Evolutionary conservation across 352 stramenopile species (phyloP).

Genomic region (Pythium grandisporangium): DNA sequence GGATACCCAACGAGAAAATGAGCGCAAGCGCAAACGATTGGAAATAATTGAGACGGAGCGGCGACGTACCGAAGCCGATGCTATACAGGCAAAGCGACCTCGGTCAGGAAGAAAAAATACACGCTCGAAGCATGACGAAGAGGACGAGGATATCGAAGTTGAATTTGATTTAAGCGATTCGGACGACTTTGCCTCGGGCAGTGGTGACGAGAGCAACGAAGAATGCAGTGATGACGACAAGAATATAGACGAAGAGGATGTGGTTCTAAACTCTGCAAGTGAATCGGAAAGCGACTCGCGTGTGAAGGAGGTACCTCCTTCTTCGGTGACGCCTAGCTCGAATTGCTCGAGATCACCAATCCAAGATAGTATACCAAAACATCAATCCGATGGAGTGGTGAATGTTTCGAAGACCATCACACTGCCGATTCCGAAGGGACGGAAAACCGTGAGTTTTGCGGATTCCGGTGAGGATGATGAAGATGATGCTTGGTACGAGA

Average conservation of each 20-base stretch:
- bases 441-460: too few relatives aligned
- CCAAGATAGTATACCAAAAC: too few relatives aligned
- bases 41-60: constrained; percentile 52
- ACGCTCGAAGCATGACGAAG: constrained; percentile 3
- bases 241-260: constrained; percentile 13
- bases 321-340: too few relatives aligned
- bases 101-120: constrained; percentile 13
- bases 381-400: too few relatives aligned
- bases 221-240: constrained; percentile 8
- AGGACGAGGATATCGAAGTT: constrained; percentile 22
- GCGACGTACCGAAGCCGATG: constrained; percentile 8
- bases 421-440: too few relatives aligned
- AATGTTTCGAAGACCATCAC: too few relatives aligned
- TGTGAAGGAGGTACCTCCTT: constrained; percentile 1
- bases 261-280: constrained; percentile 8
- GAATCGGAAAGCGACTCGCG: constrained; percentile 7
- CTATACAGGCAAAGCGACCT: constrained; percentile 3
- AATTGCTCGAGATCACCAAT: too few relatives aligned
- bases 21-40: constrained; percentile 62
- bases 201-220: constrained; percentile 20
- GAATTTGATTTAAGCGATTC: constrained; percentile 24
- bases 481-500: too few relatives aligned
- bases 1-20: constrained; percentile 57
- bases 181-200: constrained; percentile 21
- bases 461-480: constrained; percentile 1